Evolutionary conservation across 2,329 filamentous ascomycete genomes (phyloP).

Genomic region (Zopfia rhizophila): DNA sequence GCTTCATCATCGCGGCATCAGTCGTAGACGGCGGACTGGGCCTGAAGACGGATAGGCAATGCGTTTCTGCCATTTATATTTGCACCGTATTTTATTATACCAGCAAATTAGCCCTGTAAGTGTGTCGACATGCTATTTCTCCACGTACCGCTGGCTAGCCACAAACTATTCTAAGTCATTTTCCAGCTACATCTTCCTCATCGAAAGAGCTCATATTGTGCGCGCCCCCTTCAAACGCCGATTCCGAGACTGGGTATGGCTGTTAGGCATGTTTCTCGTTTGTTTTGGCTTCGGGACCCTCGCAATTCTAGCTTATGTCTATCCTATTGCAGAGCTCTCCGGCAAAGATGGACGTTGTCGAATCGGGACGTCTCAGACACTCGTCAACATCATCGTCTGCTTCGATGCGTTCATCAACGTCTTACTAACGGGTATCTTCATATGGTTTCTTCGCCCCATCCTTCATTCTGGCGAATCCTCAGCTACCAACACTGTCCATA

Average conservation of each 20-base stretch:
- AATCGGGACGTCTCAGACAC: conserved; percentile 45
- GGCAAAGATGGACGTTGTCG: conserved; percentile 40
- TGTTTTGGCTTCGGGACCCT: conserved; percentile 33
- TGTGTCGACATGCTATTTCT: neutral
- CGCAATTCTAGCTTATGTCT: conserved; percentile 31
- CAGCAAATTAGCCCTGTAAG: conserved; percentile 42
- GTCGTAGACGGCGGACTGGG: conserved; percentile 41
- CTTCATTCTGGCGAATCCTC: no score
- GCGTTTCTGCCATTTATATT: conserved; percentile 43
- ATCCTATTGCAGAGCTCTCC: conserved; percentile 39
- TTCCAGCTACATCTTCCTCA: conserved; percentile 41
- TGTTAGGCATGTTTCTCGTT: conserved; percentile 24
- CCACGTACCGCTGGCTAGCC: neutral
- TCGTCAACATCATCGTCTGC: conserved; percentile 41
- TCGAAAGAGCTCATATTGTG: conserved; percentile 44
- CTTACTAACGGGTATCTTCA: conserved; percentile 46
- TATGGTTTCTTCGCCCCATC: conserved; percentile 44
- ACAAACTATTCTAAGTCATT: conserved; percentile 6
- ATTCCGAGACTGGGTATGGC: conserved; percentile 36
- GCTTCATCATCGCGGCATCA: conserved; percentile 39
- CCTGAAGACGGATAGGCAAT: conserved; percentile 35
- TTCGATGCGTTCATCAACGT: conserved; percentile 49
- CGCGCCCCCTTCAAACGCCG: conserved; percentile 31
- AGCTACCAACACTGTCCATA: no score
- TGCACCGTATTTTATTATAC: conserved; percentile 49